Evolutionary conservation across 2,329 filamentous ascomycete genomes (phyloP).

Genomic region (Venturiaceae sp.): DNA sequence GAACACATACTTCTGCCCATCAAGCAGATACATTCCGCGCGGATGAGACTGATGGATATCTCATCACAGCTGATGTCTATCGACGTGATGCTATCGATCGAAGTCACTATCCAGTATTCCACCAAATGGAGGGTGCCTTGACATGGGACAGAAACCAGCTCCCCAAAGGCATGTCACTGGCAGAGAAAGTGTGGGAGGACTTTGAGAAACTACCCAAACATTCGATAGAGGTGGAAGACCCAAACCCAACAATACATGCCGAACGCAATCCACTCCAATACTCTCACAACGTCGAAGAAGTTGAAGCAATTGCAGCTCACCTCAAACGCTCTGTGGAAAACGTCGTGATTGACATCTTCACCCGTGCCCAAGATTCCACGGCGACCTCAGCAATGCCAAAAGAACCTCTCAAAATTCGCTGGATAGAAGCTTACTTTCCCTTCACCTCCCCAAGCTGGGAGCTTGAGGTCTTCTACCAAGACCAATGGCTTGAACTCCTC

Average conservation of each 20-base stretch:
- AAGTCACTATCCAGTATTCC: slow-evolving; percentile 93
- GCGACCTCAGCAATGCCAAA: slow-evolving; percentile 22
- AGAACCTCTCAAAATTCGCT: slow-evolving; percentile 76
- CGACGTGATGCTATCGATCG: slow-evolving; percentile 89
- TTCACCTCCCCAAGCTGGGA: slow-evolving; percentile 96
- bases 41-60: slow-evolving; percentile 67
- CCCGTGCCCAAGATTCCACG: slow-evolving; percentile 40
- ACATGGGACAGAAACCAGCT: slow-evolving; percentile 70
- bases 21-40: slow-evolving; percentile 72
- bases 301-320: slow-evolving; percentile 72
- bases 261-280: slow-evolving; percentile 77
- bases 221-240: slow-evolving; percentile 69
- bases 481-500: slow-evolving; percentile 90
- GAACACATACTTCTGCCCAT: slow-evolving; percentile 92
- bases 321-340: slow-evolving; percentile 82
- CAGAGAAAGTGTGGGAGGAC: slow-evolving; percentile 57
- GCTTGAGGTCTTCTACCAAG: slow-evolving; percentile 87
- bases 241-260: slow-evolving; percentile 65
- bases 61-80: slow-evolving; percentile 92
- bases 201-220: slow-evolving; percentile 63
- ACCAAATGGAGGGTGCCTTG: slow-evolving; percentile 94
- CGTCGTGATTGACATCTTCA: slow-evolving; percentile 82
- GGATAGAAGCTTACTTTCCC: slow-evolving; percentile 96
- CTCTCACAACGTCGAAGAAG: slow-evolving; percentile 65
- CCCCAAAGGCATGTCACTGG: slow-evolving; percentile 46